A percentile compares a stretch with the other conserved stretches of the same genome.
phyloP scores from a whole-genome alignment of 306 rosid genomes.

The Lagenaria siceraria region DNA sequence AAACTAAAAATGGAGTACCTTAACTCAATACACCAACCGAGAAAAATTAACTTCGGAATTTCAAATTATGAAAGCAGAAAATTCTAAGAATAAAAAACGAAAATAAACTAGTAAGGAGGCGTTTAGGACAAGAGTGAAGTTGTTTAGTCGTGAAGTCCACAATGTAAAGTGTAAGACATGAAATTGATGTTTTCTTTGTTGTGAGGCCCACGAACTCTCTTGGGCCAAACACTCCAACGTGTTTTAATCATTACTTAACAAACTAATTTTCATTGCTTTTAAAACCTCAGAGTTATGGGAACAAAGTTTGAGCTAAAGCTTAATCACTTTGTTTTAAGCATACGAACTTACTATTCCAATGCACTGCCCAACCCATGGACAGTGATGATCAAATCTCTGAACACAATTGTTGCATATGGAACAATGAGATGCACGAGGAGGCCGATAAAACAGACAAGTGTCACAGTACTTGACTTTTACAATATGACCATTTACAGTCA shows the following conservation, averaged over 20 bases:
- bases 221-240: not conserved
- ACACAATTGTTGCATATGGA: slow-evolving; percentile 97
- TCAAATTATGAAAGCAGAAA: not conserved
- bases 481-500: slow-evolving; percentile 54
- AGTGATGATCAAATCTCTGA: slow-evolving; percentile 95
- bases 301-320: not conserved
- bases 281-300: not conserved
- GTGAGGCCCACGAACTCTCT: too few relatives aligned
- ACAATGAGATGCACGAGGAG: slow-evolving; percentile 95
- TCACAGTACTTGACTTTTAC: slow-evolving; percentile 94
- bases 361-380: slow-evolving; percentile 99
- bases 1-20: not conserved
- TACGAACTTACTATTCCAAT: slow-evolving; percentile 69
- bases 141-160: too few relatives aligned
- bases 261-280: not conserved
- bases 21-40: not conserved
- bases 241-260: not conserved
- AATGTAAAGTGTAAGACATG: too few relatives aligned
- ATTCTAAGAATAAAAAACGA: not conserved
- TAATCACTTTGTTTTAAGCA: not conserved
- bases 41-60: not conserved
- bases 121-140: too few relatives aligned
- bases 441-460: slow-evolving; percentile 90
- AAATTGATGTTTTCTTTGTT: too few relatives aligned
- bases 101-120: not conserved